These are phyloP conservation scores for Mucor mucedo DNA, from an alignment of 371 early-diverging fungal species.

Conservation along the genomic window DNA sequence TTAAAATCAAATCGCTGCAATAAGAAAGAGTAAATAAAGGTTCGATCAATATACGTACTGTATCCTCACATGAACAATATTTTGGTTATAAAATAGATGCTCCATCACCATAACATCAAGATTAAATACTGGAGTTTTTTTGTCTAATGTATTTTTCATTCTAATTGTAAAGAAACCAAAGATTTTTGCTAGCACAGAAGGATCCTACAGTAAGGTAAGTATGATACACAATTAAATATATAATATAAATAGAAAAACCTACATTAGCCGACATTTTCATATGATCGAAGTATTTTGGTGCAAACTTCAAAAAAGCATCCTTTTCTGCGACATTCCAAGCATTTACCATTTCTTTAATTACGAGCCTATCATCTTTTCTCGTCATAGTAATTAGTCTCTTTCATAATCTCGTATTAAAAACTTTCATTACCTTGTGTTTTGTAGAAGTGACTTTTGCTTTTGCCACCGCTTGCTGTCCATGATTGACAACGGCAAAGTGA, in stretches of 20 bases:
- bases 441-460: slow-evolving; percentile 69
- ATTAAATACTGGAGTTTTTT: slow-evolving; percentile 60
- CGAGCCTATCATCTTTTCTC: slow-evolving; percentile 77
- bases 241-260: slow-evolving; percentile 5
- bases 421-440: slow-evolving; percentile 59
- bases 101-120: slow-evolving; percentile 96
- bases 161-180: slow-evolving; percentile 90
- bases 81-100: slow-evolving; percentile 83
- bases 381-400: background rate
- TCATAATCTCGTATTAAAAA: background rate
- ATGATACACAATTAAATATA: background rate
- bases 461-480: slow-evolving; percentile 87
- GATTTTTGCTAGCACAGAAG: slow-evolving; percentile 89
- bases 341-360: slow-evolving; percentile 87
- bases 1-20: slow-evolving; percentile 88
- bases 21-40: background rate
- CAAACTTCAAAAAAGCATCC: slow-evolving; percentile 87
- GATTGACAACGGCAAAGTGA: slow-evolving; percentile 80
- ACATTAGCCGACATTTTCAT: slow-evolving; percentile 64
- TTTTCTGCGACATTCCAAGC: slow-evolving; percentile 79
- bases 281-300: slow-evolving; percentile 91
- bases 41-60: background rate
- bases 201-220: slow-evolving; percentile 41
- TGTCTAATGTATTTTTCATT: slow-evolving; percentile 71
- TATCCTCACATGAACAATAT: slow-evolving; percentile 59